Conservation (phyloP, 2,329 filamentous ascomycete species). For the Talaromyces sp. region DNA sequence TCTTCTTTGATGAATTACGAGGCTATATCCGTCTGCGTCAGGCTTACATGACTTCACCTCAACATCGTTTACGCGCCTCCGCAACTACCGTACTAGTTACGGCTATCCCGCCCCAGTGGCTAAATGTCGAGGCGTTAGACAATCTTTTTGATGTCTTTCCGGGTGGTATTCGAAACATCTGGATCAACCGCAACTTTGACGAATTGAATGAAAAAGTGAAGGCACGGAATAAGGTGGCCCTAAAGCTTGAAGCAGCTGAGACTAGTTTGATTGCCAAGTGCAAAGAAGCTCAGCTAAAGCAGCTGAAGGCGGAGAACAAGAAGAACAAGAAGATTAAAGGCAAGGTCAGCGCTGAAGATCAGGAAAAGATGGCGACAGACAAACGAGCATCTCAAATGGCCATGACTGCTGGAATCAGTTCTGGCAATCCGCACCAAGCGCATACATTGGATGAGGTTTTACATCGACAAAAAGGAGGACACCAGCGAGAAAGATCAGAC, state of each 20-base stretch:
- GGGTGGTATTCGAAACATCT: constrained; percentile 91
- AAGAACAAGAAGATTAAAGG: constrained; percentile 54
- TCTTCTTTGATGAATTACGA: constrained; percentile 82
- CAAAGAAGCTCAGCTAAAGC: constrained; percentile 76
- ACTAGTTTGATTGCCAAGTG: constrained; percentile 80
- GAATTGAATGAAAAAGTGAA: constrained; percentile 82
- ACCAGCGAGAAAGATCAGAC: constrained; percentile 15
- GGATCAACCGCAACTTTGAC: constrained; percentile 90
- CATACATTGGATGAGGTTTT: constrained; percentile 54
- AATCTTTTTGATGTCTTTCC: constrained; percentile 95
- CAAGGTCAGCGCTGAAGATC: constrained; percentile 38
- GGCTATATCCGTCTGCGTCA: constrained; percentile 93
- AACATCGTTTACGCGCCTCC: constrained; percentile 89
- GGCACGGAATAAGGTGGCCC: constrained; percentile 70
- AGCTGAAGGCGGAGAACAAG: constrained; percentile 65
- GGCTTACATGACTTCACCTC: constrained; percentile 89
- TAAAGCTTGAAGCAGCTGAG: constrained; percentile 75
- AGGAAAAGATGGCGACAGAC: constrained; percentile 55
- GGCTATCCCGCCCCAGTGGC: constrained; percentile 88
- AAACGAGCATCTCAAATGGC: constrained; percentile 49
- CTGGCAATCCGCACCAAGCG: constrained; percentile 61
- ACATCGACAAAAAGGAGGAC: constrained; percentile 25
- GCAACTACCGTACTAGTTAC: constrained; percentile 94
- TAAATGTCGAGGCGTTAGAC: constrained; percentile 76
- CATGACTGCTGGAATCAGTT: constrained; percentile 55